These are phyloP conservation scores for Eucalyptus regnans DNA, from an alignment of 345 rosid genomes.

Conservation along the genomic window DNA sequence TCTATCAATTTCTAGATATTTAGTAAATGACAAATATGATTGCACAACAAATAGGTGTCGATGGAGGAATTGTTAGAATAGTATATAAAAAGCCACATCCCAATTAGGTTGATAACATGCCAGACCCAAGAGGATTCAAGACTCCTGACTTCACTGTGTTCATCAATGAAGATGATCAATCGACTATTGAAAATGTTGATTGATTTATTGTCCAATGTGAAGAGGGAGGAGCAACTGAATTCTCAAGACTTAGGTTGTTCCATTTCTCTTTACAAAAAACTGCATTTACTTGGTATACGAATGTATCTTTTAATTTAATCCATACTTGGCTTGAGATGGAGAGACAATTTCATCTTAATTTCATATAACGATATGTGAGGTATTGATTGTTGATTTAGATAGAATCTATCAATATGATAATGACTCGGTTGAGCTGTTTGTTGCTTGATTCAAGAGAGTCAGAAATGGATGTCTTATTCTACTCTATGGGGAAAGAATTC, in stretches of 20 bases:
- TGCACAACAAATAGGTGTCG: neutral
- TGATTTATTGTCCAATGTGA: neutral
- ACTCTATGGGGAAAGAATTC: neutral
- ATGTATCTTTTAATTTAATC: neutral
- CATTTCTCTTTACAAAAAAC: no score
- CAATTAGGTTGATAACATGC: neutral
- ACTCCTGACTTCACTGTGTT: no score
- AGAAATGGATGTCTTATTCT: no score
- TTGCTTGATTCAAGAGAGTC: neutral
- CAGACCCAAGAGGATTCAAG: neutral
- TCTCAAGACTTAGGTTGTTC: neutral
- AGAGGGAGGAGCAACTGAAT: neutral
- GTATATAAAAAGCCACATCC: neutral
- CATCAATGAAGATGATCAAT: no score
- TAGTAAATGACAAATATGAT: no score
- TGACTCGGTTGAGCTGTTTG: rapidly evolving
- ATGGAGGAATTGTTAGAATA: neutral
- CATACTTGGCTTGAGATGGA: neutral
- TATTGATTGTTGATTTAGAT: neutral
- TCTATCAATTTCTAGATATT: neutral
- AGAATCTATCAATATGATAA: neutral
- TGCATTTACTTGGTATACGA: neutral
- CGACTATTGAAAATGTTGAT: neutral
- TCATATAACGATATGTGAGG: neutral
- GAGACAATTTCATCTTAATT: neutral